Evolutionary conservation across 176 grass and related monocot genomes (phyloP), one percentile per base, ranked within the genome.

Genomic region (Oryza rufipogon): DNA sequence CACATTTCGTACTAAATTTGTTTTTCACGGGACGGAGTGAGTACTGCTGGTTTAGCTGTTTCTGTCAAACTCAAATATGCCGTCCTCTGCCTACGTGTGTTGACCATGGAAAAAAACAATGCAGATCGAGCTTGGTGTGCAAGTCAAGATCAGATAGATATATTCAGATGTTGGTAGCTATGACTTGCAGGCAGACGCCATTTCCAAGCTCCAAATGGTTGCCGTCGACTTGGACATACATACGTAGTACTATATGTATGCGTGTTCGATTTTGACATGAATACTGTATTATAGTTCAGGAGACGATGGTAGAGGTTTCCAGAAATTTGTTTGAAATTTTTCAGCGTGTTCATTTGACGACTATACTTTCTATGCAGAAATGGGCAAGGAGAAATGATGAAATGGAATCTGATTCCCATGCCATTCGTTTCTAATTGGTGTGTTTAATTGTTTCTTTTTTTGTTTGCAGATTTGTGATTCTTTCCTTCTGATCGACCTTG

Each of bases 401-500:
- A 74, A 16, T 0, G 22, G 10, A 23, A 41, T 63, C 48, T 71
- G 66, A 71, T 70, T 74, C 6, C 48, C 36, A 47, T 19, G 75
- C 23, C 66, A 78, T 36, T 32, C 28, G 9, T 65, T 66, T 2
- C 12, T 32, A n/a, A 46, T 56, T 4, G 12, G 71, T 58, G 71
- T 58, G n/a, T 19, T 56, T 56, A 56, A 56, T 56, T 17, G 52
- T 6, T 58, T 58, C 9, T 56, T 56, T 0, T 42, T 60, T 4
- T 11, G 70, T 47, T 23, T 26, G 76, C 42, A 65, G 19, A 66
- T 73, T 16, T 68, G 30, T 10, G 68, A 73, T 86, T 25, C 76
- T 17, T 86, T 80, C 67, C 84, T 86, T 86, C 66, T 7, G 15
- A 19, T 32, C 58, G 7, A 6, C 47, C 14, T 28, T n/a, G 16